These are phyloP conservation scores for Halophytophthora batemanensis DNA, from an alignment of 352 stramenopile genomes.

Conservation along the genomic window DNA sequence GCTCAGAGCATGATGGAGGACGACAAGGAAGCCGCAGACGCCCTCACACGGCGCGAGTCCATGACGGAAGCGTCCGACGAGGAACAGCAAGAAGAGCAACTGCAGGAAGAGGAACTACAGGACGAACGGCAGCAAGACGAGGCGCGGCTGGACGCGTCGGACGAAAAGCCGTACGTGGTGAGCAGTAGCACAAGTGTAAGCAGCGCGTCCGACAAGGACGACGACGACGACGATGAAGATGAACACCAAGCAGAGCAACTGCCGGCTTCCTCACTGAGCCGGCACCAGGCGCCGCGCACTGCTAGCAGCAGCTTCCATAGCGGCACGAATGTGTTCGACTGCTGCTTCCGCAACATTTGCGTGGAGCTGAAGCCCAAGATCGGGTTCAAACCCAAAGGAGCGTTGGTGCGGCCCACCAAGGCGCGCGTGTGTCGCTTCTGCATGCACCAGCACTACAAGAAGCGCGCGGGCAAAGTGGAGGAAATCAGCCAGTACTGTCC, in stretches of 20 bases:
- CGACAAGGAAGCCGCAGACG: constrained; percentile 2
- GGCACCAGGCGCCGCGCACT: constrained; percentile 14
- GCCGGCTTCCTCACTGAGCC: constrained; percentile 6
- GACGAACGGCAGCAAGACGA: constrained; percentile 16
- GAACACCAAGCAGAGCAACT: constrained; percentile 15
- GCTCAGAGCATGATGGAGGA: constrained; percentile 20
- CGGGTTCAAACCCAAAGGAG: constrained; percentile 62
- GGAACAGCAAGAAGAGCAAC: constrained; percentile 14
- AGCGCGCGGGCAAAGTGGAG: constrained; percentile 63
- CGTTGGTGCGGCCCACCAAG: constrained; percentile 60
- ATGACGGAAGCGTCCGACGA: constrained; percentile 39
- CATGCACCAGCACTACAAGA: constrained; percentile 90
- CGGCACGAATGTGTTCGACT: constrained; percentile 71
- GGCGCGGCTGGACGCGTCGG: constrained; percentile 6
- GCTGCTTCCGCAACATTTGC: constrained; percentile 83
- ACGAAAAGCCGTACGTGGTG: constrained; percentile 14
- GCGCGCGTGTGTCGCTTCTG: constrained; percentile 75
- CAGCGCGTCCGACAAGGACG: constrained; percentile 29
- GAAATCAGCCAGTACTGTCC: constrained; percentile 84
- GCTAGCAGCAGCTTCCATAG: constrained; percentile 37
- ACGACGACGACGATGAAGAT: constrained; percentile 22
- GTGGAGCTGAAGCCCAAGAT: constrained; percentile 89
- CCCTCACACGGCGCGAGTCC: constrained; percentile 16
- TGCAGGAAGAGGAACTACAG: constrained; percentile 12
- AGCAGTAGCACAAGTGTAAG: constrained; percentile 33